A percentile compares a stretch with the other conserved stretches of the same genome.
Evolutionary conservation across 2,329 filamentous ascomycete genomes (phyloP).

Genomic region (Fonsecaea erecta): DNA sequence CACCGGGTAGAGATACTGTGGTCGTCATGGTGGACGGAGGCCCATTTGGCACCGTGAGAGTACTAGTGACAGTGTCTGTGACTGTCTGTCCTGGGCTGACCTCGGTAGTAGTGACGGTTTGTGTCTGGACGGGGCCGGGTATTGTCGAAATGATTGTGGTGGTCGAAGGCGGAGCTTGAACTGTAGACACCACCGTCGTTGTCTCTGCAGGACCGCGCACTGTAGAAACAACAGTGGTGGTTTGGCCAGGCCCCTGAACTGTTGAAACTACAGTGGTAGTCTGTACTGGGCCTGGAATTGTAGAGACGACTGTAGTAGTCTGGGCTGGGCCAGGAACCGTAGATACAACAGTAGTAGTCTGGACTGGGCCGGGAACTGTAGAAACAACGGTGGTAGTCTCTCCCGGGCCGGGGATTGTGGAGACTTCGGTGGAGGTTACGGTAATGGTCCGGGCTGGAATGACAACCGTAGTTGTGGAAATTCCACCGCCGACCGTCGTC

Average conservation of each 20-base stretch:
- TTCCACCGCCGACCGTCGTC: slow-evolving; percentile 2
- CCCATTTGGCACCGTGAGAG: neutral
- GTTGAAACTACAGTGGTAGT: neutral
- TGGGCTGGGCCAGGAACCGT: neutral
- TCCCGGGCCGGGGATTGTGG: too few species aligned
- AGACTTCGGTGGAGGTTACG: neutral
- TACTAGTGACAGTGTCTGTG: neutral
- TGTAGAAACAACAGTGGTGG: slow-evolving; percentile 5
- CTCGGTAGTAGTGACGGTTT: slow-evolving; percentile 4
- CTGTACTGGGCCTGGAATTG: neutral
- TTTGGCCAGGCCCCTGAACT: neutral
- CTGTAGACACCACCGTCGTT: neutral
- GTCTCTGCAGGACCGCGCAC: neutral
- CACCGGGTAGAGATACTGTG: neutral
- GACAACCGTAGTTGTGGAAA: neutral
- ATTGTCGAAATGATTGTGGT: slow-evolving; percentile 6
- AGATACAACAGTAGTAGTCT: neutral
- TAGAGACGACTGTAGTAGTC: slow-evolving; percentile 4
- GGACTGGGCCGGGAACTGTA: neutral
- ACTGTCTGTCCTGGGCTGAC: neutral
- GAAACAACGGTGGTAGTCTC: neutral
- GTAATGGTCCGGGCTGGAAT: neutral
- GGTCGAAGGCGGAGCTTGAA: neutral
- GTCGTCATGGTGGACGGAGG: neutral
- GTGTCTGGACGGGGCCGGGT: slow-evolving; percentile 1